Percentiles rank a stretch among this genome's conserved stretches.
These are phyloP conservation scores for Trichoderma simmonsii DNA, from an alignment of 2,329 filamentous ascomycete species.

Conservation along the genomic window DNA sequence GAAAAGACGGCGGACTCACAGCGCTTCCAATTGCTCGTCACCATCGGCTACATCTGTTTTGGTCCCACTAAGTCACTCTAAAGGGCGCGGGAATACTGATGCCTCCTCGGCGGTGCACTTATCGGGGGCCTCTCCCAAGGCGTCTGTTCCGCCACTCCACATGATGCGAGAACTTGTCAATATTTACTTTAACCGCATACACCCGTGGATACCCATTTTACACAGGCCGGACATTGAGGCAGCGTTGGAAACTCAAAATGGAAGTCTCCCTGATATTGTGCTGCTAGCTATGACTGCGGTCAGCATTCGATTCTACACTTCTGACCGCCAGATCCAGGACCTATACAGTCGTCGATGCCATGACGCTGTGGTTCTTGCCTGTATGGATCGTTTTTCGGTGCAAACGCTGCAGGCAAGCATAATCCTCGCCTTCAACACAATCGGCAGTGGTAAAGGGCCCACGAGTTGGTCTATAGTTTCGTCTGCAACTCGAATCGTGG, in stretches of 20 bases:
- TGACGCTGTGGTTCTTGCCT: conserved; percentile 17
- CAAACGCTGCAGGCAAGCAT: conserved; percentile 34
- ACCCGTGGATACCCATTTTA: conserved; percentile 20
- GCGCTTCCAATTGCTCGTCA: not conserved
- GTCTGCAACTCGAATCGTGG: conserved; percentile 20
- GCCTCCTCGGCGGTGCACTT: not conserved
- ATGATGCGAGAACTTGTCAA: conserved; percentile 17
- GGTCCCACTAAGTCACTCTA: not conserved
- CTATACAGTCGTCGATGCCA: conserved; percentile 18
- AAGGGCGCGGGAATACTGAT: not conserved
- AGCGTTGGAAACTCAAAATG: not conserved
- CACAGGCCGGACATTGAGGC: conserved; percentile 13
- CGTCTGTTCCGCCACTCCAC: conserved; percentile 12
- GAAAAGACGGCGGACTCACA: not conserved
- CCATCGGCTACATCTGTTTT: not conserved
- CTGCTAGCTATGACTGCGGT: conserved; percentile 18
- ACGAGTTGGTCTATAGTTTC: conserved; percentile 21
- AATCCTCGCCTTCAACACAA: conserved; percentile 33
- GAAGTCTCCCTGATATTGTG: conserved; percentile 12
- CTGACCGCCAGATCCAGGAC: conserved; percentile 15
- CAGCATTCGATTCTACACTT: conserved; percentile 17
- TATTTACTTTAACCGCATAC: conserved; percentile 16
- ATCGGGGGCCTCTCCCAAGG: not conserved
- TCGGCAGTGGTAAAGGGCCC: conserved; percentile 18
- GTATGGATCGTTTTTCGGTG: conserved; percentile 26